These are phyloP conservation scores for Paraconiothyrium brasiliense DNA, from an alignment of 2,329 filamentous ascomycete genomes.

Conservation along the genomic window DNA sequence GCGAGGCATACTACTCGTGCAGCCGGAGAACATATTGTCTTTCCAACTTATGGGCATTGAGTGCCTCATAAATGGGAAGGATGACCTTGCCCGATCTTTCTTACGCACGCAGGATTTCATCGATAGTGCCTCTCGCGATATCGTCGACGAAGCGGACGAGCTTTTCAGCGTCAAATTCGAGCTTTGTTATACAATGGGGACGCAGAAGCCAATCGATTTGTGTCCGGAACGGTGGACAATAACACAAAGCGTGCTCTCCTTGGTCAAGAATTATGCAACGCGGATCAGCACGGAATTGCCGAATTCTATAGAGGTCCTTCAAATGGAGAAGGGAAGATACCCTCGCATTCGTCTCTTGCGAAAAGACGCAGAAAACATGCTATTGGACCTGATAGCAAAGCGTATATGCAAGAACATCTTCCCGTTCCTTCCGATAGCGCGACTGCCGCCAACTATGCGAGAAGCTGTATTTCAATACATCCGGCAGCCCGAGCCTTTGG, in stretches of 20 bases:
- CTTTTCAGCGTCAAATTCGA: slow-evolving; percentile 70
- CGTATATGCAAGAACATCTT: slow-evolving; percentile 58
- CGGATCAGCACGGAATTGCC: slow-evolving; percentile 46
- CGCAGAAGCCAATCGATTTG: slow-evolving; percentile 60
- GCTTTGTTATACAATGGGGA: slow-evolving; percentile 70
- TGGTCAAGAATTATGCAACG: slow-evolving; percentile 51
- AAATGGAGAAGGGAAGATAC: slow-evolving; percentile 48
- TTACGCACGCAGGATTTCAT: slow-evolving; percentile 58
- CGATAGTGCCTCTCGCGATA: slow-evolving; percentile 58
- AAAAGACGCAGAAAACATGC: slow-evolving; percentile 42
- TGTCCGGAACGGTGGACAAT: slow-evolving; percentile 66
- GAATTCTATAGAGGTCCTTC: slow-evolving; percentile 55
- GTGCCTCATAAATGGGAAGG: slow-evolving; percentile 46
- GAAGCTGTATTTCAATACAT: slow-evolving; percentile 58
- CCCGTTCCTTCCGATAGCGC: slow-evolving; percentile 55
- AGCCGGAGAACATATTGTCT: slow-evolving; percentile 72
- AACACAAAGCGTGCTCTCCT: slow-evolving; percentile 62
- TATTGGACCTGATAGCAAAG: slow-evolving; percentile 36
- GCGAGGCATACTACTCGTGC: slow-evolving; percentile 67
- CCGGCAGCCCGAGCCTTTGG: slow-evolving; percentile 41
- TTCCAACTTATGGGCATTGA: slow-evolving; percentile 71
- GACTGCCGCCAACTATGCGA: slow-evolving; percentile 43
- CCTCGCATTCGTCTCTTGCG: slow-evolving; percentile 61
- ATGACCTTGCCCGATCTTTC: slow-evolving; percentile 45
- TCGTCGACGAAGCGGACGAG: slow-evolving; percentile 74